Base-by-base conservation (phyloP, 2,329 filamentous ascomycete genomes). In the Penicillium decumbens region DNA sequence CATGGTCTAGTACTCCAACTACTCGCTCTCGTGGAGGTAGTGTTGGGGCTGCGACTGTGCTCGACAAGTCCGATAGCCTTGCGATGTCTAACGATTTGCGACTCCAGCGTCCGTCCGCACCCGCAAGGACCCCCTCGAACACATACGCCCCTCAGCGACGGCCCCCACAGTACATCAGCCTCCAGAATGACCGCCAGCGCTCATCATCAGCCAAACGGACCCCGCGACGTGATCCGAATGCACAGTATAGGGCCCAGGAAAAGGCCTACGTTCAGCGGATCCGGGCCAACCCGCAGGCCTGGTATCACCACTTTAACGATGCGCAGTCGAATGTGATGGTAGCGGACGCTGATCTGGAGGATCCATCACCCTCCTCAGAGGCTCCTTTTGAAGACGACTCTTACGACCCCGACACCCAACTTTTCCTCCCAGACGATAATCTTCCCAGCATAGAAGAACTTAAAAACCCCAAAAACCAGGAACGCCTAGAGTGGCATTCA, bases 401-500 rank as follows among this genome's bases (percentile, higher is more conserved):
- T 13, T 92, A 92, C 69, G 91, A 96, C 64, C 88, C 95, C 60
- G 91, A 96, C 67, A 92, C 89, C 15, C 84, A 95, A 65, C 83
- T 97, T 67, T 95, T 95, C 63, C 91, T 95, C 65, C 88, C 89
- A 50, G 90, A 96, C 62, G 87, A 93, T 58, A 81, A 89, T 57
- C 88, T 93, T 62, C 91, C 91, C 0, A 93, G 89, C 3, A 79
- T 89, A 23, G 93, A 97, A 63, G 93, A 98, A 68, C 72, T 97
- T 45, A 87, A 88, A 69, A 88, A 96, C 61, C 88, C 90, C 1
- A 83, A 85, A 55, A 96, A 91, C 65, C 81, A 91, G 53, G 93
- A 97, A 70, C 80, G 92, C 39, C 77, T 98, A 23, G 93, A 98
- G 72, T 98, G 93, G 93, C 91, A 98, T 72, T 89, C 89, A 3